A percentile compares a stretch with the other conserved stretches of the same genome.
phyloP scores from a whole-genome alignment of 768 basidiomycete species.

The Kwoniella pini region DNA sequence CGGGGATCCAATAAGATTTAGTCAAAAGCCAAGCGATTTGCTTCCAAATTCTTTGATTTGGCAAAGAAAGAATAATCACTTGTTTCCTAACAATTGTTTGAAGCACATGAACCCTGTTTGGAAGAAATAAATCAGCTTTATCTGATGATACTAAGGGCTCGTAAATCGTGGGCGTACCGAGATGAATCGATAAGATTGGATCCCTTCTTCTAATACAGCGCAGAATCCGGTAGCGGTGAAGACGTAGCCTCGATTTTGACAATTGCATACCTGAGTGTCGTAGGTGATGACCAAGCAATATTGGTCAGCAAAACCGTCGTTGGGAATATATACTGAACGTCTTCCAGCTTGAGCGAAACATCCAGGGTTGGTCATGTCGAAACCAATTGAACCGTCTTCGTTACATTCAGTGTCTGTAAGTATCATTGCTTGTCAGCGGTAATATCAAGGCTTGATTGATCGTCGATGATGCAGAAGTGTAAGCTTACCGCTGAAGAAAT shows the following conservation, averaged over 20 bases:
- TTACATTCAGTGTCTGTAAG: slow-evolving; percentile 16
- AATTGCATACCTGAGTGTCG: background rate
- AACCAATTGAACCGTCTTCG: slow-evolving; percentile 17
- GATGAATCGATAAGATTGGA: slow-evolving; percentile 13
- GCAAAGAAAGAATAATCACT: slow-evolving; percentile 1
- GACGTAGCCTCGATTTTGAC: background rate
- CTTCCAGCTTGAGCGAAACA: slow-evolving; percentile 6
- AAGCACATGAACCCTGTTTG: background rate
- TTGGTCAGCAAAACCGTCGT: slow-evolving; percentile 6
- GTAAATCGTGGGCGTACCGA: background rate
- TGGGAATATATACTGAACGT: slow-evolving; percentile 14
- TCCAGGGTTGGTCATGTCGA: slow-evolving; percentile 17
- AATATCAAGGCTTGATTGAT: too few species aligned
- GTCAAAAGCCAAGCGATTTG: too few species aligned
- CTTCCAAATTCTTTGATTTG: too few species aligned
- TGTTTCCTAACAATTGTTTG: background rate
- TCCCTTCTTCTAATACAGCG: background rate
- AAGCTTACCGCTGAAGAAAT: slow-evolving; percentile 24
- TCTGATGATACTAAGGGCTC: too few species aligned
- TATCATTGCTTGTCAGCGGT: too few species aligned
- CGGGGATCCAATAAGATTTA: too few species aligned
- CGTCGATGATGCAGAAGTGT: background rate
- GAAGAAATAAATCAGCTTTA: background rate
- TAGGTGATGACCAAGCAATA: slow-evolving; percentile 12
- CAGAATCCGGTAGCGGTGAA: slow-evolving; percentile 16